Base-by-base conservation (phyloP, 169 alveolate genomes). In the Cryptosporidium ubiquitum region DNA sequence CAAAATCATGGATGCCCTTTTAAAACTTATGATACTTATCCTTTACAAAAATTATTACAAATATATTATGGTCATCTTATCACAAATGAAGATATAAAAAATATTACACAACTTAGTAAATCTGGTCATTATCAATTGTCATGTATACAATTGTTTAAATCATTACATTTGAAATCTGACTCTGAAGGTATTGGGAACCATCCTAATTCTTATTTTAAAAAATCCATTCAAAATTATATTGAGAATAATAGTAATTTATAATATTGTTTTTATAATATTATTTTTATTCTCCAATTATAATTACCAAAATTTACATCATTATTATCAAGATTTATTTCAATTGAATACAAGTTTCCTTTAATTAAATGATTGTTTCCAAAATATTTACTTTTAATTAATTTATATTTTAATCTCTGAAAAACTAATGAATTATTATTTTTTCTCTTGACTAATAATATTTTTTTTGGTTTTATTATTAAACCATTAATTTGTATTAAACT, bases 1-100 rank as follows among this genome's bases (percentile, higher is more conserved):
- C 96, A 95, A 85, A 93, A 93, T 69, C 99, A 97, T 91, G 99
- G 99, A 37, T 97, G 99, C 85, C 99, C 99, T 44, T 97, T 96
- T 92, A 96, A 95, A 89, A 94, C 92, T 52, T 92, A 42, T 52
- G 94, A 92, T 74, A 61, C 20, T 35, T 49, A 51, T 52, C 92
- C 84, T 35, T 70, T 92, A 16, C 91, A 91, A 61, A 92, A 84
- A 44, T 79, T 92, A 31, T 84, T 92, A 69, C 69, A 84, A 16
- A 68, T 64, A 16, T 84, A 86, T 35, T 86, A 86, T 23, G 91
- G 92, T 68, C 58, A 91, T 68, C 86, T 86, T 6, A 37, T 85
- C n/a, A 20, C 42, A n/a, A 94, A 86, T 75, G 91, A 84, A 10
- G 95, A 94, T 70, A 92, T 93, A 1, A 85, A 85, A 60, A 93